Conservation (phyloP, 108 stramenopile species). For the Cyclotella atomus region DNA sequence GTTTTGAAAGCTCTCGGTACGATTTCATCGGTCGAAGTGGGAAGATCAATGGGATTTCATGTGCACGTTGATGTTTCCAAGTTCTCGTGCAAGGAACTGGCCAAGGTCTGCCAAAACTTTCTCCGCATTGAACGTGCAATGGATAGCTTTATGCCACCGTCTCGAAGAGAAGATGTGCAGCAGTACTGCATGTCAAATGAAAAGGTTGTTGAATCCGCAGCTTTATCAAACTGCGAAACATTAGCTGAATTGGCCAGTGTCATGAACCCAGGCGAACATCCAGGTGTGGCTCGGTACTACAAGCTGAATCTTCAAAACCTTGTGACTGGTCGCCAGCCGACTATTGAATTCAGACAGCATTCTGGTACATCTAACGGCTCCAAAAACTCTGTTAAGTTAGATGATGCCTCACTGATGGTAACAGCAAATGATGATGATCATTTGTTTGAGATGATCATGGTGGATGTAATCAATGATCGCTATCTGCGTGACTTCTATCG, state of each 20-base stretch:
- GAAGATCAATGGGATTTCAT: slow-evolving; percentile 67
- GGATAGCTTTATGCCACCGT: slow-evolving; percentile 61
- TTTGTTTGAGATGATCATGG: slow-evolving; percentile 51
- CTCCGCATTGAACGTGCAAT: slow-evolving; percentile 64
- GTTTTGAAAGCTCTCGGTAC: slow-evolving; percentile 28
- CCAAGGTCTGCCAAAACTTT: slow-evolving; percentile 65
- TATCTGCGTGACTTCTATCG: slow-evolving; percentile 51
- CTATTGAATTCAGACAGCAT: slow-evolving; percentile 74
- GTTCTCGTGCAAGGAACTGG: slow-evolving; percentile 28
- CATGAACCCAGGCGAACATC: slow-evolving; percentile 40
- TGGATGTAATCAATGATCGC: slow-evolving; percentile 56
- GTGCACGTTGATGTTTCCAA: slow-evolving; percentile 57
- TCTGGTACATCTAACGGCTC: slow-evolving; percentile 41
- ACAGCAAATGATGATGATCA: slow-evolving; percentile 14
- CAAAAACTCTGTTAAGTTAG: slow-evolving; percentile 47
- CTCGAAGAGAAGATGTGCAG: slow-evolving; percentile 49
- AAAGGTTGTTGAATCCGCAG: slow-evolving; percentile 23
- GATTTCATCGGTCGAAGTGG: slow-evolving; percentile 30
- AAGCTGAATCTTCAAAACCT: slow-evolving; percentile 64
- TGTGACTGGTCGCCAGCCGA: slow-evolving; percentile 49
- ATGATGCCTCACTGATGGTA: slow-evolving; percentile 11
- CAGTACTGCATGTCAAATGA: slow-evolving; percentile 54
- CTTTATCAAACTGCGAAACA: slow-evolving; percentile 30
- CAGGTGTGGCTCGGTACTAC: slow-evolving; percentile 46
- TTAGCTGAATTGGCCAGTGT: slow-evolving; percentile 21